These are phyloP conservation scores for Solanum lycopersicoides DNA, from an alignment of 257 asterid genomes.

Conservation along the genomic window DNA sequence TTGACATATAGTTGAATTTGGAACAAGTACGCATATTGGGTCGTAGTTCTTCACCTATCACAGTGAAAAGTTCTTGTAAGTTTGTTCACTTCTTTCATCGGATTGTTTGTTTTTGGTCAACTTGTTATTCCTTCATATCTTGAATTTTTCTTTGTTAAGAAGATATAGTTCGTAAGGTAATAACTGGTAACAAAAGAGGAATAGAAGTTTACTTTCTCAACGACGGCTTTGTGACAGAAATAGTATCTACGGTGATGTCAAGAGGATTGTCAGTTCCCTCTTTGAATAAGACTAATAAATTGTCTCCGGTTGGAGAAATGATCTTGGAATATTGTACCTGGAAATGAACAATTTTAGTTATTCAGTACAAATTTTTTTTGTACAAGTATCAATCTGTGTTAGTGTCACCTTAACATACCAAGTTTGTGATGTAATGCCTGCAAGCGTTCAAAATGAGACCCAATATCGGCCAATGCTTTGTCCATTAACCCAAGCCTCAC, in stretches of 20 bases:
- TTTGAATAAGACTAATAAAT: slow-evolving; percentile 58
- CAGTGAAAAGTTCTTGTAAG: background rate
- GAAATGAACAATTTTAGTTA: background rate
- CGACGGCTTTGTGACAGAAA: slow-evolving; percentile 33
- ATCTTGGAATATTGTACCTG: slow-evolving; percentile 83
- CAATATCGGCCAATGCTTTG: slow-evolving; percentile 80
- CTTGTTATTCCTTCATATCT: slow-evolving; percentile 29
- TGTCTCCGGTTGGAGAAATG: slow-evolving; percentile 52
- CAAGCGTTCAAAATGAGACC: slow-evolving; percentile 45
- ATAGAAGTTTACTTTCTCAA: slow-evolving; percentile 24
- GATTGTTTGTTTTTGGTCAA: background rate
- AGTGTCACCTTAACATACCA: slow-evolving; percentile 27
- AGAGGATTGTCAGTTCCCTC: slow-evolving; percentile 77
- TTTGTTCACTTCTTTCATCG: background rate
- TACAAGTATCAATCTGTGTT: background rate
- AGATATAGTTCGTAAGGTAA: slow-evolving; percentile 23
- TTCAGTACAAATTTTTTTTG: background rate
- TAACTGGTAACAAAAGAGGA: slow-evolving; percentile 19
- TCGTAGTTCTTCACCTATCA: background rate
- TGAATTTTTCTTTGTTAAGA: slow-evolving; percentile 24
- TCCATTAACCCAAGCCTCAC: slow-evolving; percentile 73
- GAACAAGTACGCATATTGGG: background rate
- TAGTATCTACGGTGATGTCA: slow-evolving; percentile 43
- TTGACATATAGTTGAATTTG: background rate
- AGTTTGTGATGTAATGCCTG: slow-evolving; percentile 65